Conservation (phyloP, 2,329 filamentous ascomycete genomes). For the Aspergillus sp. region DNA sequence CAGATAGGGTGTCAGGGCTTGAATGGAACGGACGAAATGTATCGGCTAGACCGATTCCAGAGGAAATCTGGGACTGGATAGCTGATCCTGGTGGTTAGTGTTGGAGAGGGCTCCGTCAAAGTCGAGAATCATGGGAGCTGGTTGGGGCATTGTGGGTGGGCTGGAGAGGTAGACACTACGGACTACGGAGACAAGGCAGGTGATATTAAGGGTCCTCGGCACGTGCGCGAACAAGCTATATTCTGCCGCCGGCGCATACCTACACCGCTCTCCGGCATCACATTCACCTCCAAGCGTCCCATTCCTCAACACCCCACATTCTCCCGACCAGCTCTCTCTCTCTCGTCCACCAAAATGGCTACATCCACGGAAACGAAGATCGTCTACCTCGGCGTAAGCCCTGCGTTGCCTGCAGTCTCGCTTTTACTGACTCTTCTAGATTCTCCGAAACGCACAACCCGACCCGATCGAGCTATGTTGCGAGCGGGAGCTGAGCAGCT, state of each 20-base stretch:
- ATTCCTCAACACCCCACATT: conserved; percentile 1
- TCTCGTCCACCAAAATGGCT: neutral
- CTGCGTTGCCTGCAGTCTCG: no score
- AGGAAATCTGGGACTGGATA: conserved; percentile 10
- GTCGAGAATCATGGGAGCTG: conserved; percentile 15
- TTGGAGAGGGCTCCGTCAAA: conserved; percentile 20
- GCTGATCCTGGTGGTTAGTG: neutral
- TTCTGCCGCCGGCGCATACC: neutral
- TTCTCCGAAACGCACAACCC: conserved; percentile 76
- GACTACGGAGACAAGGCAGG: no score
- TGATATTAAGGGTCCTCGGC: neutral
- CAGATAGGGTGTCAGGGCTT: conserved; percentile 1
- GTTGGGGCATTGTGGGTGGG: neutral
- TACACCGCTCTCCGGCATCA: neutral
- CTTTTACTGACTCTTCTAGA: conserved; percentile 49
- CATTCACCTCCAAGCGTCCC: neutral
- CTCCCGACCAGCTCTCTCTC: neutral
- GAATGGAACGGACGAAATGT: conserved; percentile 15
- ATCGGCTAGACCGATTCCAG: conserved; percentile 8
- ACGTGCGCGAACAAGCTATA: neutral
- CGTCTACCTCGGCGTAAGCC: conserved; percentile 11
- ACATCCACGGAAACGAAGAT: conserved; percentile 9
- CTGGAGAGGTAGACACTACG: no score
- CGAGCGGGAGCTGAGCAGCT: conserved; percentile 74
- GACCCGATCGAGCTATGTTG: conserved; percentile 73